Evolutionary conservation across 2,329 filamentous ascomycete genomes (phyloP).

Genomic region (Penicillium sp.): DNA sequence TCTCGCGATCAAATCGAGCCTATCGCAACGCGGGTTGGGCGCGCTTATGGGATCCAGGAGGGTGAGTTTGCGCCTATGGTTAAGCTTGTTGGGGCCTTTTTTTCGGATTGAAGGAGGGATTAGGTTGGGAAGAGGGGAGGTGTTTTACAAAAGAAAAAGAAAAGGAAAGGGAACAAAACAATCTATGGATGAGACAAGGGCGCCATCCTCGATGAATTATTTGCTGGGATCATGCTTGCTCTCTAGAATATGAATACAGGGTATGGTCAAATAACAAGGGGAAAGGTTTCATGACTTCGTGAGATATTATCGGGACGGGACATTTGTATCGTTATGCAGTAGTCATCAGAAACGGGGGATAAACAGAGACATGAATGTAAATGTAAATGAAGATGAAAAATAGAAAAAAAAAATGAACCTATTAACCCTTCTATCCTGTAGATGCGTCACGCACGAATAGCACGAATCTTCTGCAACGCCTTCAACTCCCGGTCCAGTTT

Average conservation of each 20-base stretch:
- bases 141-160: too few relatives aligned
- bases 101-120: neutral
- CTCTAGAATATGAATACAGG: neutral
- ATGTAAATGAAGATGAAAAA: neutral
- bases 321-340: conserved; percentile 1
- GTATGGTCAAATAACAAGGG: neutral
- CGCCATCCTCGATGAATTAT: too few relatives aligned
- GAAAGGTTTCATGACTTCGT: neutral
- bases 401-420: neutral
- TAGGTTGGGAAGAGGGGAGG: too few relatives aligned
- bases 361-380: neutral
- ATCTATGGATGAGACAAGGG: too few relatives aligned
- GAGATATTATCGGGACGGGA: neutral
- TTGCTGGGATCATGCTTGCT: neutral
- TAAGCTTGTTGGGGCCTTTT: neutral
- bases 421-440: neutral
- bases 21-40: conserved; percentile 19
- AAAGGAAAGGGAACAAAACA: neutral
- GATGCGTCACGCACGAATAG: conserved; percentile 8
- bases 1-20: conserved; percentile 19
- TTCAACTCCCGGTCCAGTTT: conserved; percentile 13
- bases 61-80: neutral
- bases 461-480: conserved; percentile 12
- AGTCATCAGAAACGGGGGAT: neutral
- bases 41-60: conserved; percentile 6